Evolutionary conservation across 2,329 filamentous ascomycete species (phyloP).

Genomic region (Epichloe gansuensis): DNA sequence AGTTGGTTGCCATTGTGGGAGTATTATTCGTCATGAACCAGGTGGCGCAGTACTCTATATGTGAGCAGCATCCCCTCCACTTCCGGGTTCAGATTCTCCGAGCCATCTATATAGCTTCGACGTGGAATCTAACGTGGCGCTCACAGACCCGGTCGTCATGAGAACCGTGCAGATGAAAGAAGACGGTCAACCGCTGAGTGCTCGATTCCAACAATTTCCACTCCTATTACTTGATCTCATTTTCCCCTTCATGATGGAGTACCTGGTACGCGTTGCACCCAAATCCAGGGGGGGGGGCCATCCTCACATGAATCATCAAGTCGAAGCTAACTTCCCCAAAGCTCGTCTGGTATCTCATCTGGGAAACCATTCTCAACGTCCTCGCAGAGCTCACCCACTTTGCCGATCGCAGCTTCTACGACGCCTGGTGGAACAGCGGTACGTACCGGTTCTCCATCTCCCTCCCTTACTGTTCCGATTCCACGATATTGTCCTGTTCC

Average conservation of each 20-base stretch:
- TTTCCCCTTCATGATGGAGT: slow-evolving; percentile 70
- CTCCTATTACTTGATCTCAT: slow-evolving; percentile 64
- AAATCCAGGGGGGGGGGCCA: too few species aligned
- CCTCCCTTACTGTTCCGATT: too few species aligned
- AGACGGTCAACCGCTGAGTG: slow-evolving; percentile 42
- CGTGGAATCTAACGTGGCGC: slow-evolving; percentile 3
- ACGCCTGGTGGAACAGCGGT: slow-evolving; percentile 50
- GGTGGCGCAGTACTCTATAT: slow-evolving; percentile 64
- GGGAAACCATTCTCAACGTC: slow-evolving; percentile 63
- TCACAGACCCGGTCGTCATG: slow-evolving; percentile 53
- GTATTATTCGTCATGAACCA: slow-evolving; percentile 69
- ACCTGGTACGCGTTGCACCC: slow-evolving; percentile 32
- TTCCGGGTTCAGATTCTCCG: too few species aligned
- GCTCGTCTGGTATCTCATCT: slow-evolving; percentile 69
- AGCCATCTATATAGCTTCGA: not conserved
- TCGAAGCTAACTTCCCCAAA: not conserved
- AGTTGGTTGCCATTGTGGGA: slow-evolving; percentile 55
- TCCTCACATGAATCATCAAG: too few species aligned
- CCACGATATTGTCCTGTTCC: too few species aligned
- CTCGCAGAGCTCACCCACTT: slow-evolving; percentile 66
- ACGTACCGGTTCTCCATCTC: slow-evolving; percentile 8
- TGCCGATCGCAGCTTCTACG: slow-evolving; percentile 62
- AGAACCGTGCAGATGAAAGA: slow-evolving; percentile 56
- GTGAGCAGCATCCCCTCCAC: slow-evolving; percentile 12
- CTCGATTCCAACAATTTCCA: slow-evolving; percentile 55